Evolutionary conservation across 345 rosid species (phyloP).

Genomic region (Reutealis trisperma): DNA sequence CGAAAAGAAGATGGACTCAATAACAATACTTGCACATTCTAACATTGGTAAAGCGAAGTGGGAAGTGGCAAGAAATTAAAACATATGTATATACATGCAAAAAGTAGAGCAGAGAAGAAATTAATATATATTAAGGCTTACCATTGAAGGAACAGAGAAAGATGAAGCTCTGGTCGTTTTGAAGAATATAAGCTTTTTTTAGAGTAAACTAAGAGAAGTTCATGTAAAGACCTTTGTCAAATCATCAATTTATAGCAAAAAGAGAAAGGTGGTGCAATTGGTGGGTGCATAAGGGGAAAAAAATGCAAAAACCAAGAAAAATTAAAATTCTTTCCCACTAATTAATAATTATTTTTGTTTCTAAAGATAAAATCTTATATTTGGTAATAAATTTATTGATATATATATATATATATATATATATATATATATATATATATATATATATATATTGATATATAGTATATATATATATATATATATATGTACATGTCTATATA

Average conservation of each 20-base stretch:
- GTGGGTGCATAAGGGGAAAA: slow-evolving; percentile 6
- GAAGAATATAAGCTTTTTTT: neutral
- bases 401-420: no score
- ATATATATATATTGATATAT: no score
- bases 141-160: slow-evolving; percentile 90
- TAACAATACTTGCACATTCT: no score
- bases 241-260: slow-evolving; percentile 44
- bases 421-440: no score
- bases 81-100: neutral
- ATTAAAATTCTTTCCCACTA: no score
- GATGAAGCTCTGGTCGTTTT: slow-evolving; percentile 50
- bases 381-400: neutral
- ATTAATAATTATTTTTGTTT: no score
- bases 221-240: slow-evolving; percentile 26
- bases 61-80: neutral
- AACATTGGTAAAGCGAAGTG: neutral
- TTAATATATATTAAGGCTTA: slow-evolving; percentile 23
- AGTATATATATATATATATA: no score
- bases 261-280: neutral
- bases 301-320: slow-evolving; percentile 28
- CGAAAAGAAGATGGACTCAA: neutral
- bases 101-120: neutral
- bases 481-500: no score
- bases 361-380: neutral
- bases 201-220: slow-evolving; percentile 32